phyloP scores from a whole-genome alignment of 805 yeast species.

The Saccharomycopsis synnaedendra region DNA sequence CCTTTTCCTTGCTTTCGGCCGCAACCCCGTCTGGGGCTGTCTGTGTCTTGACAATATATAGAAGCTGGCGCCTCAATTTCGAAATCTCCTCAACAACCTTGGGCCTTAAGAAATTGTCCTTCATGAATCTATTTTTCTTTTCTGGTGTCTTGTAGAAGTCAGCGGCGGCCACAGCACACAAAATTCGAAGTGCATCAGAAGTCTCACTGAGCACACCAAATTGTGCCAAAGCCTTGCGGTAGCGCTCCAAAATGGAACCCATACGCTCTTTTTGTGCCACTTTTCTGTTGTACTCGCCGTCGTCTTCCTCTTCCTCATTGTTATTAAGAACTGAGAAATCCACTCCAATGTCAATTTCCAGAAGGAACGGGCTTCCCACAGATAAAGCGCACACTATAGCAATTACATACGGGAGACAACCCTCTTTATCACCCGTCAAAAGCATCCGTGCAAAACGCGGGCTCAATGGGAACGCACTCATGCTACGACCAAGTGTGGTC shows the following conservation, averaged over 20 bases:
- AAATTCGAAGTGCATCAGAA: slow-evolving; percentile 63
- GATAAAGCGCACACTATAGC: slow-evolving; percentile 87
- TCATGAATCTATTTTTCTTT: slow-evolving; percentile 35
- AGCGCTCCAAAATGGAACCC: slow-evolving; percentile 37
- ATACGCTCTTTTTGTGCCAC: slow-evolving; percentile 25
- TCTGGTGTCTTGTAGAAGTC: slow-evolving; percentile 55
- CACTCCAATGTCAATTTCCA: slow-evolving; percentile 65
- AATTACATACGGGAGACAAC: slow-evolving; percentile 78
- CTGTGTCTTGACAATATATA: slow-evolving; percentile 59
- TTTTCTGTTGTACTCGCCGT: slow-evolving; percentile 26
- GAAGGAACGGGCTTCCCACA: slow-evolving; percentile 84
- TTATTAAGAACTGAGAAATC: slow-evolving; percentile 17
- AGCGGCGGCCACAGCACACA: slow-evolving; percentile 79
- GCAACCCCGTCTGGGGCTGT: slow-evolving; percentile 53
- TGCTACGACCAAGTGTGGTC: slow-evolving; percentile 71
- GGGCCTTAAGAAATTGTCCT: slow-evolving; percentile 55
- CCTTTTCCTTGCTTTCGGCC: slow-evolving; percentile 25
- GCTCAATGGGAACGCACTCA: slow-evolving; percentile 86
- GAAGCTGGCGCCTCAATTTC: slow-evolving; percentile 71
- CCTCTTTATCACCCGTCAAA: slow-evolving; percentile 75
- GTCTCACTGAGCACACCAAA: slow-evolving; percentile 59
- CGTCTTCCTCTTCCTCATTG: slow-evolving; percentile 18
- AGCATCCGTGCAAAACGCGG: slow-evolving; percentile 91
- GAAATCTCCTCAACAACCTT: slow-evolving; percentile 79
- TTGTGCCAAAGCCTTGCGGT: slow-evolving; percentile 42